A percentile compares a stretch with the other conserved stretches of the same genome.
phyloP scores from a whole-genome alignment of 768 basidiomycete species.

The Xerocomus brunneocitrinus region DNA sequence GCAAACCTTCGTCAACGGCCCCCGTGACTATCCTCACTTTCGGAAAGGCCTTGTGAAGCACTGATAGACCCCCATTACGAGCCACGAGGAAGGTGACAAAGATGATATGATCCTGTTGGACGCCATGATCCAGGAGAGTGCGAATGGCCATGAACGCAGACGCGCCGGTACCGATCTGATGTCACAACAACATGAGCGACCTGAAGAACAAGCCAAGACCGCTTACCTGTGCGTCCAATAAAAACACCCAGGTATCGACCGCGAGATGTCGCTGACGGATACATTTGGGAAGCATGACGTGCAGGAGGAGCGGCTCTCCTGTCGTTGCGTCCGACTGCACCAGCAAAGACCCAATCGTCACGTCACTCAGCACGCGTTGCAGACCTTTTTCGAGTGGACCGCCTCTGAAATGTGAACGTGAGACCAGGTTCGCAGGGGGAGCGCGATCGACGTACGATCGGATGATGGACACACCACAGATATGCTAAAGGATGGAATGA shows the following conservation, averaged over 20 bases:
- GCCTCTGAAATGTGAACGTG: constrained; percentile 46
- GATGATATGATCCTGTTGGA: constrained; percentile 77
- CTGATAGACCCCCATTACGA: constrained; percentile 70
- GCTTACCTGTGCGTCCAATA: constrained; percentile 82
- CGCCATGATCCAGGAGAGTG: constrained; percentile 88
- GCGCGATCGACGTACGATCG: constrained; percentile 59
- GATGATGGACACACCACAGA: constrained; percentile 88
- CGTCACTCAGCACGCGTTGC: constrained; percentile 81
- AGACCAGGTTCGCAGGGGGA: constrained; percentile 1
- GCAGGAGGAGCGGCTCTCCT: constrained; percentile 85
- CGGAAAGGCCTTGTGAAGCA: constrained; percentile 82
- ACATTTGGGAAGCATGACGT: constrained; percentile 71
- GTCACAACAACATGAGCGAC: not conserved
- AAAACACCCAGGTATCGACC: constrained; percentile 70
- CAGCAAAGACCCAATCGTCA: constrained; percentile 81
- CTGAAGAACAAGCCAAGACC: not conserved
- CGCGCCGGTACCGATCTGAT: constrained; percentile 88
- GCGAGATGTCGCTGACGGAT: constrained; percentile 66
- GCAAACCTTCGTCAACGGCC: constrained; percentile 73
- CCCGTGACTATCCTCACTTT: constrained; percentile 79
- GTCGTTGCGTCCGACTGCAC: constrained; percentile 83
- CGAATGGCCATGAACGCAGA: constrained; percentile 95
- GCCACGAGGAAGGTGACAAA: constrained; percentile 90
- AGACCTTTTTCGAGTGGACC: constrained; percentile 90
- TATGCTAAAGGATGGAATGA: constrained; percentile 38